phyloP scores from a whole-genome alignment of 2,329 filamentous ascomycete species.

The Aspergillus quadrilineatus region DNA sequence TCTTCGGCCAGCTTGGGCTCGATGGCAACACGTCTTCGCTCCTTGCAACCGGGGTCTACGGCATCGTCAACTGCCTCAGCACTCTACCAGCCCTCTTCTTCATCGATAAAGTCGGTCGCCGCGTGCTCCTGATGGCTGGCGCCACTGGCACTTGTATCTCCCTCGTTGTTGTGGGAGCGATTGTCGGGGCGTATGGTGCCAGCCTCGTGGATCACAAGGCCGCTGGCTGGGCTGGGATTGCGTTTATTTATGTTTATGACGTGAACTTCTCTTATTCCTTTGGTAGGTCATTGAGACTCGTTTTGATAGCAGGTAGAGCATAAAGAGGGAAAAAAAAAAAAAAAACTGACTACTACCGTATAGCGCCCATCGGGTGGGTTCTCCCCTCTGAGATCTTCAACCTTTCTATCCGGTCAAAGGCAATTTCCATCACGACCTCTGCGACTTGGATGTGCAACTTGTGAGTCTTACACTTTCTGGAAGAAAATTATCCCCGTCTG shows the following conservation, averaged over 20 bases:
- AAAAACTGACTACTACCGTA: conserved; percentile 1
- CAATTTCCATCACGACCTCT: conserved; percentile 40
- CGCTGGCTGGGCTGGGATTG: conserved; percentile 39
- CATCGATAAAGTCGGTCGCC: conserved; percentile 36
- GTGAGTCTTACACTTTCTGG: conserved; percentile 18
- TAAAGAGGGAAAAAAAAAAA: background rate
- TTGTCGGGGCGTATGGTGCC: conserved; percentile 35
- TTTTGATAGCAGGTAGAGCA: no score
- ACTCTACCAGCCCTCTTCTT: conserved; percentile 36
- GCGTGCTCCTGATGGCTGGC: conserved; percentile 36
- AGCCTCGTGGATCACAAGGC: conserved; percentile 27
- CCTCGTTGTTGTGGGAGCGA: conserved; percentile 23
- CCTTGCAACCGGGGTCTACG: conserved; percentile 36
- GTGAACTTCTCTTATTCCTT: conserved; percentile 41
- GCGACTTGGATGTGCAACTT: conserved; percentile 43
- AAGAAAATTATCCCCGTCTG: background rate
- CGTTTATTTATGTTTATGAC: conserved; percentile 41
- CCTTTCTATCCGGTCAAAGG: conserved; percentile 38
- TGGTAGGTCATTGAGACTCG: conserved; percentile 23
- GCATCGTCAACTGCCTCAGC: conserved; percentile 40
- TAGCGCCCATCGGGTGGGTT: conserved; percentile 41
- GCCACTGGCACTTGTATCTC: conserved; percentile 37
- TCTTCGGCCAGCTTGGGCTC: conserved; percentile 46
- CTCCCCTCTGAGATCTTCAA: conserved; percentile 43
- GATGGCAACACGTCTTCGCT: conserved; percentile 33